Evolutionary conservation across 768 basidiomycete species (phyloP).

Genomic region (Collybia sp.): DNA sequence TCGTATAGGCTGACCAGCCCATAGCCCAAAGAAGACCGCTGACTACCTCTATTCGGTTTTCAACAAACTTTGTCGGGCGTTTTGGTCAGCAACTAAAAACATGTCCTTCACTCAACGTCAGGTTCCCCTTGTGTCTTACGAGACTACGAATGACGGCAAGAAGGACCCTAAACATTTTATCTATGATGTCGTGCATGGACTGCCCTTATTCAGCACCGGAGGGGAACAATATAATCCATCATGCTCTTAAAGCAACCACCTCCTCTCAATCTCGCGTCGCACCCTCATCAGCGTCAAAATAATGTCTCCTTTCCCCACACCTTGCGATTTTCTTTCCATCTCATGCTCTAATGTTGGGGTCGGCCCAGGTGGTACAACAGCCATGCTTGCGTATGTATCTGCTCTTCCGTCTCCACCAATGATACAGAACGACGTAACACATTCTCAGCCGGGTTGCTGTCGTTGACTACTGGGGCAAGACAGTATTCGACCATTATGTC

Average conservation of each 20-base stretch:
- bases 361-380: slow-evolving; percentile 75
- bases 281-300: slow-evolving; percentile 13
- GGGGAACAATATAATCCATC: background rate
- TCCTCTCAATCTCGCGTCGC: slow-evolving; percentile 8
- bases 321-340: slow-evolving; percentile 50
- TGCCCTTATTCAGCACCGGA: too few species aligned
- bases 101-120: slow-evolving; percentile 27
- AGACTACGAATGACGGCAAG: slow-evolving; percentile 19
- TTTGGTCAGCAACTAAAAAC: slow-evolving; percentile 13
- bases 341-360: slow-evolving; percentile 73
- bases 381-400: slow-evolving; percentile 71
- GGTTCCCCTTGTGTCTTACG: slow-evolving; percentile 15
- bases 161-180: slow-evolving; percentile 17
- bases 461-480: slow-evolving; percentile 53
- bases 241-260: slow-evolving; percentile 6
- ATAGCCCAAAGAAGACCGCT: slow-evolving; percentile 5
- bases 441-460: slow-evolving; percentile 39
- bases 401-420: slow-evolving; percentile 1
- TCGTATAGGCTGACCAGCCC: slow-evolving; percentile 9
- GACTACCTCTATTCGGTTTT: slow-evolving; percentile 10
- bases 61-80: slow-evolving; percentile 16
- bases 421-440: background rate
- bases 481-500: slow-evolving; percentile 62
- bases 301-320: slow-evolving; percentile 30
- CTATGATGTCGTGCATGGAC: background rate